These are phyloP conservation scores for Mucor saturninus DNA, from an alignment of 371 early-diverging fungal genomes.

Conservation along the genomic window DNA sequence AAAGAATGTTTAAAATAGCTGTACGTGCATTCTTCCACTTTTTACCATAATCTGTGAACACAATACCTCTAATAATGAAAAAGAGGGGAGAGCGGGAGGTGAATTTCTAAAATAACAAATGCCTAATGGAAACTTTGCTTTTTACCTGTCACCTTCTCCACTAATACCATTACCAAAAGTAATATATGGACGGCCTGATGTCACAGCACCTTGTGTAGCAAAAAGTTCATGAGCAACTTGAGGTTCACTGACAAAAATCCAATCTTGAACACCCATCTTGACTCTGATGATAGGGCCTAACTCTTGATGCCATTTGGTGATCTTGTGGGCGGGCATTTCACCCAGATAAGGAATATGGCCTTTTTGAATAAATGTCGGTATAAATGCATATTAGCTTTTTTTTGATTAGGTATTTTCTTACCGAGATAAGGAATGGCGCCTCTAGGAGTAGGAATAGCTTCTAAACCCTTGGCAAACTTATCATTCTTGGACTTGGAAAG, in stretches of 20 bases:
- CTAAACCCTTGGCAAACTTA: not conserved
- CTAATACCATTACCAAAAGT: conserved; percentile 18
- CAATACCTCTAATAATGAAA: conserved; percentile 7
- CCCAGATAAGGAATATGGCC: conserved; percentile 22
- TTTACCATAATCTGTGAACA: conserved; percentile 2
- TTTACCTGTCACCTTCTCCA: conserved; percentile 23
- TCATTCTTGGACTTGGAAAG: not conserved
- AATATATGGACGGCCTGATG: conserved; percentile 18
- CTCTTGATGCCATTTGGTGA: conserved; percentile 27
- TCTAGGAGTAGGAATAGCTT: conserved; percentile 22
- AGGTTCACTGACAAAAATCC: conserved; percentile 28
- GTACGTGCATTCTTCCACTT: conserved; percentile 24
- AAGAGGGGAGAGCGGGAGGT: no score
- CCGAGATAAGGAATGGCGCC: conserved; percentile 20
- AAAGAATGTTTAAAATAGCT: conserved; percentile 5
- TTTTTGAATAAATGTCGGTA: not conserved
- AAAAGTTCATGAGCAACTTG: conserved; percentile 26
- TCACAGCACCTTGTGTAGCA: conserved; percentile 9
- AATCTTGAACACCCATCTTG: conserved; percentile 25
- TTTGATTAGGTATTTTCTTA: not conserved
- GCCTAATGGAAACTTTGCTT: no score
- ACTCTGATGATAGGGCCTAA: conserved; percentile 26
- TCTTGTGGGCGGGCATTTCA: conserved; percentile 9
- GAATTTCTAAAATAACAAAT: not conserved
- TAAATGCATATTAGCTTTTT: not conserved